Conservation (phyloP, 1,139 yeast genomes). For the Candida sp. region DNA sequence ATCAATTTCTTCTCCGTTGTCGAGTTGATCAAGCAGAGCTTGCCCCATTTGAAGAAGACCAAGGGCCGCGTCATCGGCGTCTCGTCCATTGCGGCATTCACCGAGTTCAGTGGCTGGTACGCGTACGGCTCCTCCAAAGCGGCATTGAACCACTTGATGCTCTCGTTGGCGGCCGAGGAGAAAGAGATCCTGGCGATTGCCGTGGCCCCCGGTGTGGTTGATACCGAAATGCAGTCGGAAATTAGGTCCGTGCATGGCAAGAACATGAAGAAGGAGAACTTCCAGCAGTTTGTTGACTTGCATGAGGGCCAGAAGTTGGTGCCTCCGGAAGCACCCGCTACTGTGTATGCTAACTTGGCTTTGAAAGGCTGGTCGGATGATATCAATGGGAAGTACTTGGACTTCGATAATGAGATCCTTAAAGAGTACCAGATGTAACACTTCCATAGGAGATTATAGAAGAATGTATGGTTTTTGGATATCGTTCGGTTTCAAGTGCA, state of each 20-base stretch:
- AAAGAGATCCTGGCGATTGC: slow-evolving; percentile 61
- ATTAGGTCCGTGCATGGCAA: slow-evolving; percentile 64
- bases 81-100: slow-evolving; percentile 80
- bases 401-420: slow-evolving; percentile 54
- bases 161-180: slow-evolving; percentile 72
- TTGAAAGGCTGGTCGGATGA: slow-evolving; percentile 55
- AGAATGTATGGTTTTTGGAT: too few species aligned
- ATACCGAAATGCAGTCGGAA: slow-evolving; percentile 82
- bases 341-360: slow-evolving; percentile 68
- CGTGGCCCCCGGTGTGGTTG: slow-evolving; percentile 94
- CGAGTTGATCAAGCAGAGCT: slow-evolving; percentile 55
- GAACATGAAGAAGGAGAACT: slow-evolving; percentile 60
- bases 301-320: slow-evolving; percentile 59
- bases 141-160: slow-evolving; percentile 77
- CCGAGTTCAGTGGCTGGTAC: slow-evolving; percentile 72
- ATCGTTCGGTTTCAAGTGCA: too few species aligned
- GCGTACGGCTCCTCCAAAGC: slow-evolving; percentile 94
- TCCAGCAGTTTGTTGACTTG: slow-evolving; percentile 62
- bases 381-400: slow-evolving; percentile 65
- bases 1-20: slow-evolving; percentile 83
- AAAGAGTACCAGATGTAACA: slow-evolving; percentile 7
- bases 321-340: slow-evolving; percentile 72
- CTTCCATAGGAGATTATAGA: neutral
- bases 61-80: slow-evolving; percentile 75
- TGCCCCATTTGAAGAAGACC: slow-evolving; percentile 61